A percentile compares a stretch with the other conserved stretches of the same genome.
phyloP scores from a whole-genome alignment of 768 basidiomycete genomes.

The Leccinum rimulosum region DNA sequence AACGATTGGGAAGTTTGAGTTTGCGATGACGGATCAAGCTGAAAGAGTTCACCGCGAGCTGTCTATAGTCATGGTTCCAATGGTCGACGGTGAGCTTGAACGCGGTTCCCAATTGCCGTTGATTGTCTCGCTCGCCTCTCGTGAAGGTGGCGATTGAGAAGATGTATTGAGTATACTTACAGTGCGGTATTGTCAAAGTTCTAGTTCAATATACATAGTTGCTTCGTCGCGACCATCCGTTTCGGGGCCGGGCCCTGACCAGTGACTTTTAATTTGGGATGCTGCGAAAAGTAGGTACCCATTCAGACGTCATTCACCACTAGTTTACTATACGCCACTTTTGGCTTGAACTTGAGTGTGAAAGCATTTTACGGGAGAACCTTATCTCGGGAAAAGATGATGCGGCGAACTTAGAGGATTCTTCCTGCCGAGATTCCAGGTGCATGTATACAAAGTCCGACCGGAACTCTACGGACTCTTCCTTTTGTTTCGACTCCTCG shows the following conservation, averaged over 20 bases:
- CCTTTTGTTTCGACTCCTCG: not conserved
- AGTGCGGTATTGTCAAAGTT: not conserved
- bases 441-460: not conserved
- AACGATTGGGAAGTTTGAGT: conserved; percentile 52
- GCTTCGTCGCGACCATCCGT: not conserved
- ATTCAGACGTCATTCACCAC: not conserved
- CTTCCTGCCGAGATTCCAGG: not conserved
- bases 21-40: conserved; percentile 24
- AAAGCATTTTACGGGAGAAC: not conserved
- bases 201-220: not conserved
- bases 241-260: not conserved
- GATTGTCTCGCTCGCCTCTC: not conserved
- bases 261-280: too few relatives aligned
- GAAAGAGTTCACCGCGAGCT: conserved; percentile 26
- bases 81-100: conserved; percentile 29
- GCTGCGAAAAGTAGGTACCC: not conserved
- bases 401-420: too few relatives aligned
- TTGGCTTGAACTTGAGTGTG: not conserved
- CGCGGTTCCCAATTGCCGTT: conserved; percentile 31
- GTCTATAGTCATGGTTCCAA: conserved; percentile 32
- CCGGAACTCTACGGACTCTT: not conserved
- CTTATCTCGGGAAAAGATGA: not conserved
- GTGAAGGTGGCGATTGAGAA: not conserved
- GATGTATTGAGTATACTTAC: not conserved
- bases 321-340: not conserved